Base-by-base conservation (phyloP, 148 eudicot species). In the Fagopyrum tataricum region DNA sequence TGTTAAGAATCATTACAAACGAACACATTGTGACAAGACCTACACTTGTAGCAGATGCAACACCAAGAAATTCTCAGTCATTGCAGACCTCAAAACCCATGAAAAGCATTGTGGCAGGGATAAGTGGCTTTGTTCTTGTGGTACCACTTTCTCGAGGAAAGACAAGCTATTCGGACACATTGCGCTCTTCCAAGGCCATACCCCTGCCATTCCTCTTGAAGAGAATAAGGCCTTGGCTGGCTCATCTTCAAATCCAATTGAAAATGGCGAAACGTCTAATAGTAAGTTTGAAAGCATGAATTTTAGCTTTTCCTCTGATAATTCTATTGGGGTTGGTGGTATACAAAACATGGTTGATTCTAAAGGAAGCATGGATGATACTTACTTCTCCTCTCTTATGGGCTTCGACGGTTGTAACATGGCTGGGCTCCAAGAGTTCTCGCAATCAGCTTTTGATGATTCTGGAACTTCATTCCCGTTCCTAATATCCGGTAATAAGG, bases 101-200 rank as follows among this genome's bases (percentile, higher is more conserved):
- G 98, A 94, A 70, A 94, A 94, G 80, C 98, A 94, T 52, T 94
- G 98, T 83, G 98, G 98, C 5, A 82, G 86, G 77, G 98, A 94
- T 78, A 91, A 87, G 78, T 94, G 98, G 98, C 85, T 91, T 68
- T 94, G 98, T 75, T 94, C 98, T 17, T 94, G 98, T 78, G 98
- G 98, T 14, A 94, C 98, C 26, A 91, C 97, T 20, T 94, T 94
- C 78, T 94, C 98, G 6, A 84, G 97, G 74, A 94, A 94, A 82
- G 98, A 94, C 81, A 94, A 94, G 80, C 98, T 94, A 73, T 91
- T 91, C 20, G 98, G 98, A n/a, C 98, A 94, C 75, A 88, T 94
- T 78, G 82, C 90, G 39, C 96, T 94, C 67, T 94, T 94, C 81
- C 95, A 89, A 75, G 98, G 98, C 7, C 98, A 94, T 74, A 91